A percentile compares a stretch with the other conserved stretches of the same genome.
These are phyloP conservation scores for Metarhizium album DNA, from an alignment of 2,329 filamentous ascomycete species.

Conservation along the genomic window DNA sequence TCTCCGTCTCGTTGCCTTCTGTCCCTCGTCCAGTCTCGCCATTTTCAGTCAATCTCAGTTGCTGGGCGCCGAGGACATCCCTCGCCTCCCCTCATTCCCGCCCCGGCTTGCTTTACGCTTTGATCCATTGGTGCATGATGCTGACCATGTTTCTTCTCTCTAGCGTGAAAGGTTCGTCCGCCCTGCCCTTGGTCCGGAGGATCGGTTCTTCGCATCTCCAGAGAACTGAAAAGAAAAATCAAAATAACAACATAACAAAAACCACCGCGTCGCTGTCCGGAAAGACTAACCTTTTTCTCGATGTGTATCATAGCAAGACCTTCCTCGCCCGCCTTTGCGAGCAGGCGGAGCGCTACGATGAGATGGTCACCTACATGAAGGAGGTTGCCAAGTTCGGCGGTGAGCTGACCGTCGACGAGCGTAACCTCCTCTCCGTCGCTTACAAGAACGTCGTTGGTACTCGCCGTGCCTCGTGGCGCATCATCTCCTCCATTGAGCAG, in stretches of 20 bases:
- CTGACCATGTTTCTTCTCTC: conserved; percentile 26
- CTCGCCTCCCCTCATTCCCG: conserved; percentile 4
- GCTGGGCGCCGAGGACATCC: not conserved
- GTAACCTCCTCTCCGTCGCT: conserved; percentile 94
- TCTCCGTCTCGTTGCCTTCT: not conserved
- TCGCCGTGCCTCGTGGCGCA: conserved; percentile 96
- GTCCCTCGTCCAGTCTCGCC: not conserved
- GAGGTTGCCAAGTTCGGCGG: conserved; percentile 84
- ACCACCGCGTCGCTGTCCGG: conserved; percentile 9
- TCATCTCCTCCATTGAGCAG: conserved; percentile 99
- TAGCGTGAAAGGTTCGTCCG: conserved; percentile 59
- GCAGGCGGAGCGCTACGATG: conserved; percentile 99
- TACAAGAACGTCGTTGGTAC: conserved; percentile 99
- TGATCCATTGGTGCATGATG: conserved; percentile 11
- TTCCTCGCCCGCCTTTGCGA: conserved; percentile 99
- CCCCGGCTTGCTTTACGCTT: conserved; percentile 3
- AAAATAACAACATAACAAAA: too few relatives aligned
- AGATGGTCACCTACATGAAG: conserved; percentile 99
- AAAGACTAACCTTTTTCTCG: conserved; percentile 16
- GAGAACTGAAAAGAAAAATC: not conserved
- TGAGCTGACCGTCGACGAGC: conserved; percentile 89
- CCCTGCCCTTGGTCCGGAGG: conserved; percentile 4
- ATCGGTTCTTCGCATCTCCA: conserved; percentile 9
- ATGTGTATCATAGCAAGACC: conserved; percentile 65
- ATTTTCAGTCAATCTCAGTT: not conserved